Percentiles rank a stretch among this genome's conserved stretches.
Evolutionary conservation across 768 basidiomycete species (phyloP).

Genomic region (Boletus barrowsii): DNA sequence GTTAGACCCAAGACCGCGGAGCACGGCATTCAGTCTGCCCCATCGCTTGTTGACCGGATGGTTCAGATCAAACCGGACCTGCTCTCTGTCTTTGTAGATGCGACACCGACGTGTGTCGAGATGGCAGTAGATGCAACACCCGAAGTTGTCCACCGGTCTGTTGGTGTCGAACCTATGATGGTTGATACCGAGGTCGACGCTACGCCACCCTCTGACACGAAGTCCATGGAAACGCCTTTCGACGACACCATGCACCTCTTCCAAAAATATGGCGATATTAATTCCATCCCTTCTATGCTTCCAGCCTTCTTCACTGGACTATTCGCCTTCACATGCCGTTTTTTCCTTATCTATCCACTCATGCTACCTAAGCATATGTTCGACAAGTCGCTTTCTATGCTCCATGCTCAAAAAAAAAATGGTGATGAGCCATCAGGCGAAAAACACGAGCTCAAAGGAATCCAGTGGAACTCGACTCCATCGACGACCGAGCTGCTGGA

Average conservation of each 20-base stretch:
- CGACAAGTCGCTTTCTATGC: constrained; percentile 35
- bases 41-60: constrained; percentile 35
- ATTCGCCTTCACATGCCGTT: constrained; percentile 45
- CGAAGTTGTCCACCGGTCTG: constrained; percentile 29
- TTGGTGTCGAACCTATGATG: constrained; percentile 27
- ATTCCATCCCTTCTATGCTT: constrained; percentile 31
- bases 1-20: constrained; percentile 38
- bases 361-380: constrained; percentile 43
- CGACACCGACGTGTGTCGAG: constrained; percentile 46
- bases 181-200: constrained; percentile 36
- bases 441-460: constrained; percentile 29
- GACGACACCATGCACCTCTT: constrained; percentile 23
- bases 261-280: constrained; percentile 24
- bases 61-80: constrained; percentile 40
- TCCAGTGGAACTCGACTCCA: constrained; percentile 21
- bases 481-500: constrained; percentile 29
- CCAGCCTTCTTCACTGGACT: constrained; percentile 34
- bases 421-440: constrained; percentile 26
- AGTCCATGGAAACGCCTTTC: constrained; percentile 20
- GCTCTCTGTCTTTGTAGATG: constrained; percentile 47
- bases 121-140: constrained; percentile 46
- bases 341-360: constrained; percentile 50
- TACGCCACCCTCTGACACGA: constrained; percentile 17
- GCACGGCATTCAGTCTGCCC: constrained; percentile 37
- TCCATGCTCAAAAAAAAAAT: constrained; percentile 30